Evolutionary conservation across 2,329 filamentous ascomycete species (phyloP).

Genomic region (Fonsecaea monophora): DNA sequence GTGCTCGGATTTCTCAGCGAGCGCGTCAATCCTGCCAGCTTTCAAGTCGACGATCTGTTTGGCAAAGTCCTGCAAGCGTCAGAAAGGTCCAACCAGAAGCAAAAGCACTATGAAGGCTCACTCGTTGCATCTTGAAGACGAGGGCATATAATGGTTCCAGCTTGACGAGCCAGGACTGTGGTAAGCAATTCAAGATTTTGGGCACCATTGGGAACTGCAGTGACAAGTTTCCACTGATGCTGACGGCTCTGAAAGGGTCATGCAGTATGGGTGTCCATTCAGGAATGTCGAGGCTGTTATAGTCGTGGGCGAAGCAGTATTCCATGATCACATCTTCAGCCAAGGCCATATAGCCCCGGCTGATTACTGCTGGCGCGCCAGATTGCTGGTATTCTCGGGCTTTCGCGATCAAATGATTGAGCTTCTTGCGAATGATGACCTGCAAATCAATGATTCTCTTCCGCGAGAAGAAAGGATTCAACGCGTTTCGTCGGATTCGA

Average conservation of each 20-base stretch:
- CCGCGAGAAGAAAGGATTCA: conserved; percentile 55
- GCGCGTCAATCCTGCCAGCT: conserved; percentile 19
- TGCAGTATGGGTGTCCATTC: conserved; percentile 37
- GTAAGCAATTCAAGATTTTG: conserved; percentile 32
- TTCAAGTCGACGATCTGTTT: conserved; percentile 21
- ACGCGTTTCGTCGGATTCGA: conserved; percentile 48
- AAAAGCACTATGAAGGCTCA: conserved; percentile 22
- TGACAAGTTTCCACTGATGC: conserved; percentile 28
- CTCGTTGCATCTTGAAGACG: conserved; percentile 28
- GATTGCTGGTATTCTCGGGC: conserved; percentile 15
- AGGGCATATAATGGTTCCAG: conserved; percentile 31
- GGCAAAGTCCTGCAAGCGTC: conserved; percentile 10
- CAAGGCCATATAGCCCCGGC: conserved; percentile 35
- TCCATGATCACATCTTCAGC: conserved; percentile 48
- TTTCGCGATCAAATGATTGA: conserved; percentile 22
- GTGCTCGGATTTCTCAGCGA: conserved; percentile 25
- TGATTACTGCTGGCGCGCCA: conserved; percentile 21
- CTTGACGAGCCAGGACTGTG: conserved; percentile 22
- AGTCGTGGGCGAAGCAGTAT: conserved; percentile 46
- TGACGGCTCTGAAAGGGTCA: conserved; percentile 20
- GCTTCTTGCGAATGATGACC: conserved; percentile 46
- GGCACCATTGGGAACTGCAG: conserved; percentile 39
- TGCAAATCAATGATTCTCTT: conserved; percentile 47
- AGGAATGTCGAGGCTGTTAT: conserved; percentile 43
- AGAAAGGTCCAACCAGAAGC: not conserved